Conservation (phyloP, 176 grass and related monocot species). For the Oryza australiensis region DNA sequence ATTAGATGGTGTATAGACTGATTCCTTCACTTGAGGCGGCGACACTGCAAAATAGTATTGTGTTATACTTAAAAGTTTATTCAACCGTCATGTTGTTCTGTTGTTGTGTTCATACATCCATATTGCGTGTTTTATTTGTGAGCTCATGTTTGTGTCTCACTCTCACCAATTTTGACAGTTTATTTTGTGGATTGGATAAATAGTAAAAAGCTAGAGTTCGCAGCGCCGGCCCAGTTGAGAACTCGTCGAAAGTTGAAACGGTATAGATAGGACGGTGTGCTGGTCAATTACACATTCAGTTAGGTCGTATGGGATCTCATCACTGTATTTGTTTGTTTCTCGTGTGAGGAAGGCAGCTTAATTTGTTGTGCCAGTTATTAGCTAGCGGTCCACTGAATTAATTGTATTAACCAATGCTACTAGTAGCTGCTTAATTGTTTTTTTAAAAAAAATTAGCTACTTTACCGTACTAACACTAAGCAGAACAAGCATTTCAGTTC, state of each 20-base stretch:
- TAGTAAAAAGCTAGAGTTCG: neutral
- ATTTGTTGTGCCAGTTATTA: neutral
- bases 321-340: neutral
- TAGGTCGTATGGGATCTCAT: neutral
- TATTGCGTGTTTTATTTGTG: too few relatives aligned
- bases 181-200: neutral
- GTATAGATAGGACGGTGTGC: neutral
- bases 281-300: neutral
- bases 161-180: conserved; percentile 1
- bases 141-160: too few relatives aligned
- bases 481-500: neutral
- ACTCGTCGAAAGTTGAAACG: neutral
- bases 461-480: neutral
- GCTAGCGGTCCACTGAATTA: neutral
- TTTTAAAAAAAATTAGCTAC: neutral
- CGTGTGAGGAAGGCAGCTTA: neutral
- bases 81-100: too few relatives aligned
- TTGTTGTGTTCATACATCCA: too few relatives aligned
- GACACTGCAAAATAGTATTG: too few relatives aligned
- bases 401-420: neutral
- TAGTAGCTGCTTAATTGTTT: neutral
- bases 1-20: too few relatives aligned
- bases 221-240: neutral
- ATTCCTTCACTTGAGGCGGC: too few relatives aligned
- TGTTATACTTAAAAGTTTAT: too few relatives aligned